Evolutionary conservation across 768 basidiomycete genomes (phyloP).

Genomic region (Hygrophorus russula): DNA sequence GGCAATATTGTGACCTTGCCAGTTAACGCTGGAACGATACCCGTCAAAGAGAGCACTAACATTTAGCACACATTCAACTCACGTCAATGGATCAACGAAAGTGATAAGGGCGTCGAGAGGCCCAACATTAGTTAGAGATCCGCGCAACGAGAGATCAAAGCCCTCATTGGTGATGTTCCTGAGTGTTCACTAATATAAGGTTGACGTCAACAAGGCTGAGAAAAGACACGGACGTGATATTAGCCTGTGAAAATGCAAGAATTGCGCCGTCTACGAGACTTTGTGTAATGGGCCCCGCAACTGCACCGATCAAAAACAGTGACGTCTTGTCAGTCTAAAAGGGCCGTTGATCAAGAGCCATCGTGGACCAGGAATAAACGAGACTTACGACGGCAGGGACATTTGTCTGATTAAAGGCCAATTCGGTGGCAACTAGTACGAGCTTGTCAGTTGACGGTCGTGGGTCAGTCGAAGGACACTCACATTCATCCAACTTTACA

Average conservation of each 20-base stretch:
- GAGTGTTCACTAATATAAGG: too few species aligned
- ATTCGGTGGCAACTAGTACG: constrained; percentile 35
- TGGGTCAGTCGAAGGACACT: constrained; percentile 10
- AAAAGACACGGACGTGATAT: constrained; percentile 36
- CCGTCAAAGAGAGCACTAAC: neutral
- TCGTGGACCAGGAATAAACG: neutral
- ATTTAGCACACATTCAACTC: constrained; percentile 12
- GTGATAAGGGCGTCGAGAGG: constrained; percentile 61
- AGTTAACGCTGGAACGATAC: constrained; percentile 33
- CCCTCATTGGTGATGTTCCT: constrained; percentile 49
- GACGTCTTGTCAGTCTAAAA: constrained; percentile 48
- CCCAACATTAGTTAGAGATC: constrained; percentile 50
- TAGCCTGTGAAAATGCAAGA: constrained; percentile 44
- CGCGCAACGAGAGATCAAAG: constrained; percentile 49
- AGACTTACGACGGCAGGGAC: constrained; percentile 42
- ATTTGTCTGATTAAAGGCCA: constrained; percentile 45
- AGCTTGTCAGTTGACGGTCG: neutral
- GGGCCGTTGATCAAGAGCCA: constrained; percentile 3
- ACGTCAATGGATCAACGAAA: constrained; percentile 54
- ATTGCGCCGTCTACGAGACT: constrained; percentile 46
- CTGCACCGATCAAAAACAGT: constrained; percentile 59
- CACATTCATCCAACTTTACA: constrained; percentile 59
- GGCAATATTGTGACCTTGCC: constrained; percentile 55
- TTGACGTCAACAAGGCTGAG: neutral
- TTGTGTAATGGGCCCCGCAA: constrained; percentile 57